phyloP scores from a whole-genome alignment of 768 basidiomycete species.

The Pleurotus pulmonarius region DNA sequence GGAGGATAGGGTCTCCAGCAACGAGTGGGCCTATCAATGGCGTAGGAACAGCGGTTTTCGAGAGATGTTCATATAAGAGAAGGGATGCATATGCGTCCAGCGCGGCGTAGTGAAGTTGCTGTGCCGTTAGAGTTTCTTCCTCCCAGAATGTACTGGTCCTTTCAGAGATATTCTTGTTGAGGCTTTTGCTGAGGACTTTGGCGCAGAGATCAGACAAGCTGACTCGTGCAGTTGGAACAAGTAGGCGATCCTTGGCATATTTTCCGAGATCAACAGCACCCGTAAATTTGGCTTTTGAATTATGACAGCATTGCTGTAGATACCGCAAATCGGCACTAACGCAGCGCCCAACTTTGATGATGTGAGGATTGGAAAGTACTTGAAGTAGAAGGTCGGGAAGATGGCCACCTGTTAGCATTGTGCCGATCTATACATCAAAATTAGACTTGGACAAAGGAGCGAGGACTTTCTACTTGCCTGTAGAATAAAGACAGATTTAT shows the following conservation, averaged over 20 bases:
- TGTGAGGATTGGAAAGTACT: conserved; percentile 9
- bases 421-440: not conserved
- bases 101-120: conserved; percentile 18
- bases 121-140: conserved; percentile 7
- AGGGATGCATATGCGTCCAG: conserved; percentile 16
- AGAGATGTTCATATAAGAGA: conserved; percentile 11
- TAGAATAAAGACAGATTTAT: conserved; percentile 16
- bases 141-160: conserved; percentile 18
- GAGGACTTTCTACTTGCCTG: conserved; percentile 10
- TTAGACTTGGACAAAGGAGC: no score
- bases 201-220: conserved; percentile 28
- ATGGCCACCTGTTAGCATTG: not conserved
- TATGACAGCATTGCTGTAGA: no score
- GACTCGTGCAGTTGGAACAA: conserved; percentile 13
- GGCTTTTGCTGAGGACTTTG: conserved; percentile 16
- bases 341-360: conserved; percentile 11
- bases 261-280: conserved; percentile 20
- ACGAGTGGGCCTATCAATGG: no score
- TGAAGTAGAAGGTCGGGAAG: conserved; percentile 9
- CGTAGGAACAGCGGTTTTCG: not conserved
- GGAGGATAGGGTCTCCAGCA: no score
- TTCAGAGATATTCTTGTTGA: conserved; percentile 17
- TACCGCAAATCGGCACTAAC: not conserved
- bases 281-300: no score
- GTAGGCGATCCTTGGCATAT: conserved; percentile 21